Conservation (phyloP, 495 filamentous ascomycete species). For the Pseudomonodictys pantanalensis region DNA sequence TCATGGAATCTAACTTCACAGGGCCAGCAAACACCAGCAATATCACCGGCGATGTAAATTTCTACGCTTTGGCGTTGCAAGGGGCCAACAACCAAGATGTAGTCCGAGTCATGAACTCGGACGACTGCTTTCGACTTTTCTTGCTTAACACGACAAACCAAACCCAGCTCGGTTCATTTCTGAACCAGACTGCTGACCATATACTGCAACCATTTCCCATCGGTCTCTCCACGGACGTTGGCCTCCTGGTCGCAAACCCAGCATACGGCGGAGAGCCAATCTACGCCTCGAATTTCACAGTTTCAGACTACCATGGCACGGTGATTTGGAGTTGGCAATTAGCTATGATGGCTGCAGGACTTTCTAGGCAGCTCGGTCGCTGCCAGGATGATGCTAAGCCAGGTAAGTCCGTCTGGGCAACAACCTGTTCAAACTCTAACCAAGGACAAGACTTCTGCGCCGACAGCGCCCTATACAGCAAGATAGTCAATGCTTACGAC, state of each 20-base stretch:
- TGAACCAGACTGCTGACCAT: constrained; percentile 56
- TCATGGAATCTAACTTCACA: constrained; percentile 42
- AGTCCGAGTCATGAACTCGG: constrained; percentile 61
- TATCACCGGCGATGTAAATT: constrained; percentile 50
- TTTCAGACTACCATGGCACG: constrained; percentile 60
- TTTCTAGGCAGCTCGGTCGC: constrained; percentile 41
- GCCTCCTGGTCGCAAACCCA: constrained; percentile 61
- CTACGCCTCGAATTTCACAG: constrained; percentile 53
- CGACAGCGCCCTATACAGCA: constrained; percentile 46
- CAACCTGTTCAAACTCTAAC: background rate
- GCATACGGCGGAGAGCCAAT: constrained; percentile 52
- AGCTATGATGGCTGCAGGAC: constrained; percentile 61
- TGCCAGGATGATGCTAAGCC: constrained; percentile 45
- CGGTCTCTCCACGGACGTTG: constrained; percentile 55
- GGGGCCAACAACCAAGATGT: constrained; percentile 51
- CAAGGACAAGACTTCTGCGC: constrained; percentile 48
- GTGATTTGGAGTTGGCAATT: constrained; percentile 66
- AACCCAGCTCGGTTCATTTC: constrained; percentile 52
- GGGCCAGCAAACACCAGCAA: constrained; percentile 44
- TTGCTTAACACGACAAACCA: constrained; percentile 61
- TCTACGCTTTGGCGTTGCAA: constrained; percentile 56
- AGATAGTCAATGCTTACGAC: constrained; percentile 57
- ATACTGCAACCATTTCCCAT: constrained; percentile 58
- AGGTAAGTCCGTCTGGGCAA: constrained; percentile 2
- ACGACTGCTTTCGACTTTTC: constrained; percentile 63